Evolutionary conservation across 257 asterid species (phyloP).

Genomic region (Paraleonurus japonicus): DNA sequence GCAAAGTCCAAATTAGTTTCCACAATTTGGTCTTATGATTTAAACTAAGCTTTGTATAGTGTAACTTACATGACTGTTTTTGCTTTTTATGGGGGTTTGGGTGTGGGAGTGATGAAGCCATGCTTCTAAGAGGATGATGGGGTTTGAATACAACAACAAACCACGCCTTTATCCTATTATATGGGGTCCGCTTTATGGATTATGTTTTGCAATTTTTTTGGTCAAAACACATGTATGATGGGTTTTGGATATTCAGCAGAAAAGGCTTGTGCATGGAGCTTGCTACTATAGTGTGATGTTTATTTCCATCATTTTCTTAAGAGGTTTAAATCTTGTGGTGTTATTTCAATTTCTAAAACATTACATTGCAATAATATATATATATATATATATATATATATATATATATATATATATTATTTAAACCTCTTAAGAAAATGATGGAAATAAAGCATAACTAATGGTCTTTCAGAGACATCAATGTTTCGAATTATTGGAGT

Average conservation of each 20-base stretch:
- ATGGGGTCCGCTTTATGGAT: neutral
- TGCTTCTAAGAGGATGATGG: neutral
- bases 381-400: too few species aligned
- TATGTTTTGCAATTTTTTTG: neutral
- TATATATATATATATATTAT: too few species aligned
- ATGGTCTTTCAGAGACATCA: neutral
- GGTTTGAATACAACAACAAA: neutral
- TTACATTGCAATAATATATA: too few species aligned
- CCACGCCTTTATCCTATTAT: neutral
- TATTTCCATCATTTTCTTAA: neutral
- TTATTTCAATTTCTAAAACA: too few species aligned
- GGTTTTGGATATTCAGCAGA: neutral
- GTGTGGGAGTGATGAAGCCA: neutral
- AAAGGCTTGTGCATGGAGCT: neutral
- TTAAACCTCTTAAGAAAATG: neutral
- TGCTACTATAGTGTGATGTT: neutral
- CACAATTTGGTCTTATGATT: neutral
- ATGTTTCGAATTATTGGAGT: neutral
- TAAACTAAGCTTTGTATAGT: neutral
- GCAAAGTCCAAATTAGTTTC: slow-evolving; percentile 7
- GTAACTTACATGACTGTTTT: neutral
- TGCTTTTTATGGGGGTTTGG: neutral
- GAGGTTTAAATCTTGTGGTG: neutral
- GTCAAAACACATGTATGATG: neutral
- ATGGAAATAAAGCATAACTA: neutral